Evolutionary conservation across 768 basidiomycete genomes (phyloP), one percentile per base, ranked within the genome.

Genomic region (Coprinellus micaceus): DNA sequence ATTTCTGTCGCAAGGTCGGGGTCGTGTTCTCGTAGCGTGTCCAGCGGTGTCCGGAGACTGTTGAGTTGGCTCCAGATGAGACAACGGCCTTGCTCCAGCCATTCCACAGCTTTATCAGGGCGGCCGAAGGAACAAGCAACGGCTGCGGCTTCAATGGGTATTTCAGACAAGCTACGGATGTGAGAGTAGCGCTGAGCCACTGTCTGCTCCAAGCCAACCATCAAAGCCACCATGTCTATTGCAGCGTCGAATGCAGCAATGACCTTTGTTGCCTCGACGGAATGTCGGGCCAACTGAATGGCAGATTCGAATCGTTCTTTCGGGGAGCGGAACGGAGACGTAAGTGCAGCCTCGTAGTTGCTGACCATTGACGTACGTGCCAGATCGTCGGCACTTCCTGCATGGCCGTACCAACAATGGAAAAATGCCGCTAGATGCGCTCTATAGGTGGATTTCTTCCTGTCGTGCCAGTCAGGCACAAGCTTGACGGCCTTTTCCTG

Each of bases 11-110:
- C 62, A 17, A 66, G 43, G 2, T 44, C 37, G 11, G 55, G 53
- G 30, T 61, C 30, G 15, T 37, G 25, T 11, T 10, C n/a, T 10
- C 54, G 26, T n/a, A 66, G 58, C 19, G 46, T 37, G n/a, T 66
- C 63, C 4, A 62, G 37, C 5, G 61, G 56, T 2, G 52, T 56
- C 4, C 60, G 59, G 41, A 62, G 58, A 26, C 45, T 37, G 11
- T 53, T 54, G 3, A 58, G 53, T 47, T 64, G 63, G 2, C 50
- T 44, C 63, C 63, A 64, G 29, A 64, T 49, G 11, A 63, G 30
- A 21, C 55, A 57, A 6, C 63, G 61, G 6, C 61, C 67, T 52
- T 67, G 63, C 39, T 70, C 68, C 2, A 76, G 63, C 65, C 72
- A 65, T 58, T 74, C 71, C 36, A 75, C 61, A 15, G 65, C 69